Conservation (phyloP, 148 eudicot genomes). For the Diospyros lotus region DNA sequence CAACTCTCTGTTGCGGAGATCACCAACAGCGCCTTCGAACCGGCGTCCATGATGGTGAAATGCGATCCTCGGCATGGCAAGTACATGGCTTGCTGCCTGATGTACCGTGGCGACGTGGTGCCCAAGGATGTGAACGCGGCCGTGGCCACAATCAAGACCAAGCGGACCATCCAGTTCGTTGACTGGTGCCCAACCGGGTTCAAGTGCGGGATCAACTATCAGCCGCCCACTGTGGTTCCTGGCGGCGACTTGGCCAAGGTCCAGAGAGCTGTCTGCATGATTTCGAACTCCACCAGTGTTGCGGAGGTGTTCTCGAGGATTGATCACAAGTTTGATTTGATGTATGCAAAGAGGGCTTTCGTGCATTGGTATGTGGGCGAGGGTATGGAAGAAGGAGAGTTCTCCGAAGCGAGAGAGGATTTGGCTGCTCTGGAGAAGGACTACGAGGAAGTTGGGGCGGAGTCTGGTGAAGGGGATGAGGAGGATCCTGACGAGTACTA, state of each 20-base stretch:
- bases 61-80: too few species aligned
- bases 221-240: conserved; percentile 53
- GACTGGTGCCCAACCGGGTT: conserved; percentile 57
- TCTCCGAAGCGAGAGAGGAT: conserved; percentile 45
- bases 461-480: conserved; percentile 49
- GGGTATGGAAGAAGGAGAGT: conserved; percentile 58
- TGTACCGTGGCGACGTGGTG: conserved; percentile 39
- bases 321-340: conserved; percentile 48
- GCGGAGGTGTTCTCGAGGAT: conserved; percentile 55
- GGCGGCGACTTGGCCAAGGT: conserved; percentile 53
- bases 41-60: conserved; percentile 30
- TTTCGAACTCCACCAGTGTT: conserved; percentile 48
- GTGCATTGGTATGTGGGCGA: conserved; percentile 58
- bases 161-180: conserved; percentile 52
- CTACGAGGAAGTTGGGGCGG: conserved; percentile 48
- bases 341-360: conserved; percentile 51
- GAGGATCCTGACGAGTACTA: conserved; percentile 33
- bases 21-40: conserved; percentile 49
- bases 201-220: conserved; percentile 52
- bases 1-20: conserved; percentile 10
- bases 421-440: conserved; percentile 52
- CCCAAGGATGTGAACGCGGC: conserved; percentile 51
- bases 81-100: too few species aligned
- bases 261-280: conserved; percentile 52
- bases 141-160: conserved; percentile 47